These are phyloP conservation scores for Creolimax fragrantissima DNA, from an alignment of 78 protist genomes.

Conservation along the genomic window DNA sequence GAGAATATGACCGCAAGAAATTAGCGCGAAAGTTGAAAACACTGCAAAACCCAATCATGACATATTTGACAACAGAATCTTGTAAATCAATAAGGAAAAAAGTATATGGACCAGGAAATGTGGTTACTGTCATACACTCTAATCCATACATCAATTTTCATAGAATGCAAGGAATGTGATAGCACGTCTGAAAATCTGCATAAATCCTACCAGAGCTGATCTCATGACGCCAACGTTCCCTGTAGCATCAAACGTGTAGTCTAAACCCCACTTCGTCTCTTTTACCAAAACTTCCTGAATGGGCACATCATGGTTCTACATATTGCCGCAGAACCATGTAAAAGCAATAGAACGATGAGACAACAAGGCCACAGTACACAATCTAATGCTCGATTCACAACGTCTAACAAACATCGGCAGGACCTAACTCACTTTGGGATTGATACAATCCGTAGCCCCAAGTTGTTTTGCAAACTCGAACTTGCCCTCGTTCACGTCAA, in stretches of 20 bases:
- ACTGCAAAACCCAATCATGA: background rate
- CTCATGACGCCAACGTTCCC: constrained; percentile 81
- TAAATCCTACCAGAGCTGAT: constrained; percentile 54
- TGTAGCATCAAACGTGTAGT: constrained; percentile 85
- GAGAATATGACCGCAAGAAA: background rate
- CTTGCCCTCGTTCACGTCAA: constrained; percentile 77
- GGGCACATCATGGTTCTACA: constrained; percentile 28
- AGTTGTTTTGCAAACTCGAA: constrained; percentile 60
- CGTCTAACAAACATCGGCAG: no score
- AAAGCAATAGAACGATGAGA: no score
- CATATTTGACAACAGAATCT: background rate
- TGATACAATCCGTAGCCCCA: constrained; percentile 82
- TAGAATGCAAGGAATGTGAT: no score
- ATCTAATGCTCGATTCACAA: no score
- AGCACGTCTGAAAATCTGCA: no score
- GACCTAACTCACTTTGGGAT: constrained; percentile 59
- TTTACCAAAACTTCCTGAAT: constrained; percentile 36
- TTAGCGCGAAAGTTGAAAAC: background rate
- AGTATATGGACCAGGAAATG: no score
- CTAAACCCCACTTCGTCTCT: constrained; percentile 52
- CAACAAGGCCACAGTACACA: no score
- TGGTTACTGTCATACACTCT: no score
- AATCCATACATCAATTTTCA: no score
- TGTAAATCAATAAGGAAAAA: no score
- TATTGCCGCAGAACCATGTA: no score